Percentiles rank a stretch among this genome's conserved stretches.
Evolutionary conservation across 2,329 filamentous ascomycete genomes (phyloP).

Genomic region (Diaporthe citri): DNA sequence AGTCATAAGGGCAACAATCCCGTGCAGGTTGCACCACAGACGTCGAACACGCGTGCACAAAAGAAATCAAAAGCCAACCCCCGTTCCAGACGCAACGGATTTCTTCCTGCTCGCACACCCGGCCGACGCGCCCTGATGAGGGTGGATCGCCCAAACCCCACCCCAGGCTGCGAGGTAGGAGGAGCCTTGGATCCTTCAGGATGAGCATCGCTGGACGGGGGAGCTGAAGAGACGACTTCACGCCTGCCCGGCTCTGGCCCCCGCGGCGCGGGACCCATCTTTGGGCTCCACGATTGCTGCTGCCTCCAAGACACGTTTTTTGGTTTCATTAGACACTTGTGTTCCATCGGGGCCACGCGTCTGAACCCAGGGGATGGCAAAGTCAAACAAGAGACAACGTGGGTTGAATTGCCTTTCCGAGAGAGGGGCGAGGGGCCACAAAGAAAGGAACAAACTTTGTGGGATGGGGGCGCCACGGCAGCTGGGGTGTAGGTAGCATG

Average conservation of each 20-base stretch:
- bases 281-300: constrained; percentile 9
- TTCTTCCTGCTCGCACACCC: neutral
- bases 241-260: neutral
- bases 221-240: neutral
- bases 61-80: neutral
- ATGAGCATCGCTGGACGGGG: constrained; percentile 7
- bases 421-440: neutral
- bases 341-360: constrained; percentile 21
- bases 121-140: neutral
- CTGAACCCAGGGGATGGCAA: neutral
- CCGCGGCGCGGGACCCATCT: constrained; percentile 9
- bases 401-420: neutral
- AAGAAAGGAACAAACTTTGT: neutral
- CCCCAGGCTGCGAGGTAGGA: constrained; percentile 25
- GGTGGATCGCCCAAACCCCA: constrained; percentile 18
- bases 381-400: constrained; percentile 15
- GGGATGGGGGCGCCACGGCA: neutral
- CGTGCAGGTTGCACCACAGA: constrained; percentile 12
- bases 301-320: neutral
- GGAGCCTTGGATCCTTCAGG: constrained; percentile 25
- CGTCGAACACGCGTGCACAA: neutral
- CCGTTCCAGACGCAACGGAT: neutral
- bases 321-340: constrained; percentile 16
- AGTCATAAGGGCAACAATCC: neutral
- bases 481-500: neutral